phyloP scores from a whole-genome alignment of 768 basidiomycete genomes.

The Russula dissimulans region DNA sequence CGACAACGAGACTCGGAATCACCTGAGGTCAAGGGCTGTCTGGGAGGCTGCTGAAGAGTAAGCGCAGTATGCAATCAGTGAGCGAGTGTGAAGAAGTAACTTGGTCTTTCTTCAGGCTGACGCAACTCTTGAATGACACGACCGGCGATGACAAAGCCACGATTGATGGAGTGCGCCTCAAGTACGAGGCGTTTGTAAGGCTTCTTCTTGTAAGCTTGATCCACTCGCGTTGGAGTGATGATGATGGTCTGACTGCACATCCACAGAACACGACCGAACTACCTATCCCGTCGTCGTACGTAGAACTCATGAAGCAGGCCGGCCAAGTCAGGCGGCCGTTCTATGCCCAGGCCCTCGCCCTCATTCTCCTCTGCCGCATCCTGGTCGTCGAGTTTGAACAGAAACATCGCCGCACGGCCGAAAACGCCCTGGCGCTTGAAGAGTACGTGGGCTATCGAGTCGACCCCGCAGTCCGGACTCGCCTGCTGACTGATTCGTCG shows the following conservation, averaged over 20 bases:
- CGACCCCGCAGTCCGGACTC: neutral
- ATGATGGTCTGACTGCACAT: constrained; percentile 3
- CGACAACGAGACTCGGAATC: neutral
- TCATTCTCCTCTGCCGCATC: constrained; percentile 10
- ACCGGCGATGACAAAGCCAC: neutral
- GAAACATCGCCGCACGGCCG: neutral
- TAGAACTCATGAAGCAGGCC: constrained; percentile 12
- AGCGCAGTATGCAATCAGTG: neutral
- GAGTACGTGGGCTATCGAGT: neutral
- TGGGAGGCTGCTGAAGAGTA: constrained; percentile 11
- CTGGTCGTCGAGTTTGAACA: constrained; percentile 8
- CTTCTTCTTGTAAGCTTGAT: constrained; percentile 2
- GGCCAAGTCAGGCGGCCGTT: constrained; percentile 13
- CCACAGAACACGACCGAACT: constrained; percentile 6
- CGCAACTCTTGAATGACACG: neutral
- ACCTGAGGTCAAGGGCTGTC: constrained; percentile 8
- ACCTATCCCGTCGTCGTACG: constrained; percentile 4
- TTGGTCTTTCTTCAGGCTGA: neutral
- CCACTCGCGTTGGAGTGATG: neutral
- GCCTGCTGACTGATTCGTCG: neutral
- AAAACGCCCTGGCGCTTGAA: constrained; percentile 5
- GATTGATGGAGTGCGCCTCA: neutral
- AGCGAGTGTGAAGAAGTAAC: neutral
- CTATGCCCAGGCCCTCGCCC: constrained; percentile 11
- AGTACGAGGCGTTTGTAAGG: constrained; percentile 4